These are phyloP conservation scores for Phytophthora idaei DNA, from an alignment of 352 stramenopile genomes.

Conservation along the genomic window DNA sequence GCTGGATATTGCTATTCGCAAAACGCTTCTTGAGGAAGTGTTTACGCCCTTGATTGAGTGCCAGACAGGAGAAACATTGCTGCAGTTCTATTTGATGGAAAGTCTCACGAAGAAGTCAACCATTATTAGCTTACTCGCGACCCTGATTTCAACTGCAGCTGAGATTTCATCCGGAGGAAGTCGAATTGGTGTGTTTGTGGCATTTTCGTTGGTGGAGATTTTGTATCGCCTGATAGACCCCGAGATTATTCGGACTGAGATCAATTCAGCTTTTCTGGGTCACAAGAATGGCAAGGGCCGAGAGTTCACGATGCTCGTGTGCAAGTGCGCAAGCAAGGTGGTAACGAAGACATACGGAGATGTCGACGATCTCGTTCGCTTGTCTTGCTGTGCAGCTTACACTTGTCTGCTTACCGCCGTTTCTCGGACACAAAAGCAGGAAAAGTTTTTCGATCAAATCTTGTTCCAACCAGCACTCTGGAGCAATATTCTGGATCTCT, in stretches of 20 bases:
- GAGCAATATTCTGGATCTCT: conserved; percentile 67
- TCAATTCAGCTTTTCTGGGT: conserved; percentile 77
- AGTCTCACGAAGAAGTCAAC: conserved; percentile 30
- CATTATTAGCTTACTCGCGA: conserved; percentile 57
- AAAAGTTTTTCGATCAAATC: conserved; percentile 89
- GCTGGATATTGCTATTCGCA: conserved; percentile 47
- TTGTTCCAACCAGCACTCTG: conserved; percentile 78
- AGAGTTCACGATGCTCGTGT: conserved; percentile 87
- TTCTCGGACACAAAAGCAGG: conserved; percentile 82
- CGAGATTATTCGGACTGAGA: conserved; percentile 63
- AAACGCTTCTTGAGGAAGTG: conserved; percentile 49
- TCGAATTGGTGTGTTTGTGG: conserved; percentile 56
- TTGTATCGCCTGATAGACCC: conserved; percentile 68
- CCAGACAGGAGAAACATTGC: conserved; percentile 37
- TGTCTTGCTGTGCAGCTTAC: conserved; percentile 72
- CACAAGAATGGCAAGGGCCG: conserved; percentile 74
- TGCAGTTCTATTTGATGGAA: conserved; percentile 57
- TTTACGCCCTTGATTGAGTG: conserved; percentile 61
- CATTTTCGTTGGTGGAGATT: conserved; percentile 69
- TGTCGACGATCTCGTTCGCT: conserved; percentile 43
- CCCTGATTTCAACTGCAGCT: conserved; percentile 58
- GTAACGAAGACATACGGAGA: conserved; percentile 53
- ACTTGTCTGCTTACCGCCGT: conserved; percentile 78
- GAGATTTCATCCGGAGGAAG: conserved; percentile 42
- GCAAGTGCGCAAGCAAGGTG: conserved; percentile 84